Base-by-base conservation (phyloP, 345 rosid species). In the Arabis hirsuta region DNA sequence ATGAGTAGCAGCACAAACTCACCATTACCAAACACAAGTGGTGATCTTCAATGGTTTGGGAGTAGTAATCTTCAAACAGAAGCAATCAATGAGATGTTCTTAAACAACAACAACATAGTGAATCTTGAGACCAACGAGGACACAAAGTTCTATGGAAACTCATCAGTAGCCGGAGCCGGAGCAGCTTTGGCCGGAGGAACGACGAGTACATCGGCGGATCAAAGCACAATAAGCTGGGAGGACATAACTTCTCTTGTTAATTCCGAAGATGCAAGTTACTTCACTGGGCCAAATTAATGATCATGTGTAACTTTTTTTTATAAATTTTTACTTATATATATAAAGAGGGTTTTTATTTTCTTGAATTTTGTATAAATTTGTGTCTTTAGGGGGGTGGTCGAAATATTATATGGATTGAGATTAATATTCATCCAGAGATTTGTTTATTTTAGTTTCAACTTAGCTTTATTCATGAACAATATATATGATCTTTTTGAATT, bases 221-320 rank as follows among this genome's bases (percentile, higher is more conserved):
- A 76, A 79, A 86, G 87, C 53, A 77, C 64, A 26, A 76, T 76
- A 48, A 83, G 81, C 45, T 88, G 89, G 90, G 87, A 80, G 39
- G 84, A 86, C 56, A 80, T 77, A 11, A 80, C 79, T 45, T 73
- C 86, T 55, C 67, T 85, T 56, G 76, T 64, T 50, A 84, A 79
- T 81, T 80, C 89, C 12, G 80, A 67, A 55, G 79, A 76, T 70
- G 76, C 83, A 27, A 79, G 75, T 47, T 89, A 73, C 79, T 82
- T 82, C 83, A 81, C 56, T 76, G 78, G 14, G 24, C 54, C 67
- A 47, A 38, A 22, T 44, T 44, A 62, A 65, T 22, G 24, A 22
- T 57, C 66, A 76, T 62, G 22, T 71, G 78, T 51, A 52, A 66
- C 78, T 77, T 81, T 75, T 58, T 42, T 7, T 63, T 27, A 38